phyloP scores from a whole-genome alignment of 164 flowering plant genomes.

The Dillenia turbinata region DNA sequence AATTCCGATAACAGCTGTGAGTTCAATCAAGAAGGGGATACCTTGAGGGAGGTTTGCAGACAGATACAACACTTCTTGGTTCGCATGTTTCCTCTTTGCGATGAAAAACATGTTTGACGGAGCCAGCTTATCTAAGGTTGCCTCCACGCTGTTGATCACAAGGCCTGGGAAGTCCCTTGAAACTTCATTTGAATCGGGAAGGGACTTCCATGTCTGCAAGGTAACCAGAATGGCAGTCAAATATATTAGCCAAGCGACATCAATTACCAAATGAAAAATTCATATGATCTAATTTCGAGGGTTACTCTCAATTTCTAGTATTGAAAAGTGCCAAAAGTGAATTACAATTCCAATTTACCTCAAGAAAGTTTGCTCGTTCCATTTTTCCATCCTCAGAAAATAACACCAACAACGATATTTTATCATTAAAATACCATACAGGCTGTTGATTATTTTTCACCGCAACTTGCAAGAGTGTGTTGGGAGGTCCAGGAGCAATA shows the following conservation, averaged over 20 bases:
- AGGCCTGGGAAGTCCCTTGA: constrained; percentile 58
- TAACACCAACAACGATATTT: constrained; percentile 50
- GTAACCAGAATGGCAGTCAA: background rate
- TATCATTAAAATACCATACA: constrained; percentile 97
- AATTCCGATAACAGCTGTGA: constrained; percentile 59
- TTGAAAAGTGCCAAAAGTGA: background rate
- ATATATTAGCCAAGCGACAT: background rate
- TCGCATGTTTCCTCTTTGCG: constrained; percentile 84
- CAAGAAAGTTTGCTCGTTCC: constrained; percentile 87
- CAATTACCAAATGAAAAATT: background rate
- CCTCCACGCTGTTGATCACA: constrained; percentile 60
- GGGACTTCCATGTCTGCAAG: constrained; percentile 90
- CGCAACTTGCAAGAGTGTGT: constrained; percentile 84
- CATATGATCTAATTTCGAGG: too few species aligned
- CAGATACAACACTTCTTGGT: constrained; percentile 87
- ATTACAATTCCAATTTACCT: constrained; percentile 39
- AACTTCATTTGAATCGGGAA: constrained; percentile 90
- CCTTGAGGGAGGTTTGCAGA: constrained; percentile 77
- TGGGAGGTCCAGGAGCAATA: constrained; percentile 80
- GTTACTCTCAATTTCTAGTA: background rate
- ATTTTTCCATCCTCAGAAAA: constrained; percentile 91
- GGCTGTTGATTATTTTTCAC: constrained; percentile 97
- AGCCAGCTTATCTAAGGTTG: constrained; percentile 64
- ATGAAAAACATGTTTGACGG: constrained; percentile 88
- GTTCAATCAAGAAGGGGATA: constrained; percentile 79